Conservation (phyloP, 257 asterid species). For the Schizonepeta tenuifolia region DNA sequence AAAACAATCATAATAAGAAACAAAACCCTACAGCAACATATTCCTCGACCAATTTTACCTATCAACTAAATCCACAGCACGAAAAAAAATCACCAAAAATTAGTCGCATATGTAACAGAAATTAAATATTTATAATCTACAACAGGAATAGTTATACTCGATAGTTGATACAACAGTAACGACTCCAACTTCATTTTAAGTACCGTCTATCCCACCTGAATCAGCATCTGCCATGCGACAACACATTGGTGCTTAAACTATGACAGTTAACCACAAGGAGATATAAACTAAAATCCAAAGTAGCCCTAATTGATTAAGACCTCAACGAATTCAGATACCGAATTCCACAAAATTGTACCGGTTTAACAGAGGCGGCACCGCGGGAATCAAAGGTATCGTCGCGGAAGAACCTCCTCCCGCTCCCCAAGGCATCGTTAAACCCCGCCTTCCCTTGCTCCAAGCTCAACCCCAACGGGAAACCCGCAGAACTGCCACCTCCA, state of each 20-base stretch:
- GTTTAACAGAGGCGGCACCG: constrained; percentile 62
- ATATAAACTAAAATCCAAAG: constrained; percentile 15
- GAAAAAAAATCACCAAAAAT: not conserved
- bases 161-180: not conserved
- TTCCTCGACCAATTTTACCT: constrained; percentile 14
- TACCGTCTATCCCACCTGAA: not conserved
- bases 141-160: not conserved
- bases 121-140: not conserved
- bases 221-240: not conserved
- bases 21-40: not conserved
- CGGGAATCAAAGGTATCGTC: constrained; percentile 64
- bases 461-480: constrained; percentile 92
- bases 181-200: not conserved
- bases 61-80: not conserved
- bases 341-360: constrained; percentile 41
- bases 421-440: constrained; percentile 60
- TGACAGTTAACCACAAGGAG: constrained; percentile 1
- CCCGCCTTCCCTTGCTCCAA: constrained; percentile 83
- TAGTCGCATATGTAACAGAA: not conserved
- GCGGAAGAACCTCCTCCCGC: constrained; percentile 64
- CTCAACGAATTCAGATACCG: not conserved
- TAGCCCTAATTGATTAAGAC: constrained; percentile 15
- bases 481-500: constrained; percentile 55
- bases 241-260: not conserved
- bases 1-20: not conserved